Conservation (phyloP, 306 rosid genomes). For the Styphnolobium japonicum region DNA sequence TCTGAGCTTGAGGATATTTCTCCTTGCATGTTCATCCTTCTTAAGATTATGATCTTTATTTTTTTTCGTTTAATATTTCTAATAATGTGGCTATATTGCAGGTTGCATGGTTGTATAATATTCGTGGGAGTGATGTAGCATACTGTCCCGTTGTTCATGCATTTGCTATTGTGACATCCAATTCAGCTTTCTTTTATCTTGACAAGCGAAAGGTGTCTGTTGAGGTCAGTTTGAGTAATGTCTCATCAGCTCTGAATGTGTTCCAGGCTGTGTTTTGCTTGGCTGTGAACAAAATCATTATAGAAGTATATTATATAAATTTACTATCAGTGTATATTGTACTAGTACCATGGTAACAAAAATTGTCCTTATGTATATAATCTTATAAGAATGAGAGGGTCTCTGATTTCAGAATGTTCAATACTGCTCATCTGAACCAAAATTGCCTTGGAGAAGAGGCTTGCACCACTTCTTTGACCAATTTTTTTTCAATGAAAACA, state of each 20-base stretch:
- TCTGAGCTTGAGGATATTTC: neutral
- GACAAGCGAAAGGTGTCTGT: slow-evolving; percentile 74
- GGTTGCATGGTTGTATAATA: slow-evolving; percentile 96
- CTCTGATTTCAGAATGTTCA: neutral
- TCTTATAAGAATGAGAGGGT: neutral
- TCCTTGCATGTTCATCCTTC: slow-evolving; percentile 2
- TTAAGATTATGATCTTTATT: slow-evolving; percentile 7
- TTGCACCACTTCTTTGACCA: no score
- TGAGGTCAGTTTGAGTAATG: slow-evolving; percentile 65
- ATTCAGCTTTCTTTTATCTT: slow-evolving; percentile 74
- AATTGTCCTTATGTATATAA: neutral
- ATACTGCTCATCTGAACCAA: neutral
- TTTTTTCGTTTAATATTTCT: neutral
- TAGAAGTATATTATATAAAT: neutral
- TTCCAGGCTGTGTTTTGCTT: neutral
- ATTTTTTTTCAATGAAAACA: slow-evolving; percentile 8
- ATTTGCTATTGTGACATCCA: slow-evolving; percentile 71
- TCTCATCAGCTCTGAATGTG: slow-evolving; percentile 23
- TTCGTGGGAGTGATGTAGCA: slow-evolving; percentile 93
- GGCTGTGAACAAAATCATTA: neutral
- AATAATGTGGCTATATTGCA: slow-evolving; percentile 35
- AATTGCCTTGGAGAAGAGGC: no score
- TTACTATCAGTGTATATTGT: neutral
- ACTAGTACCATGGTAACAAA: neutral
- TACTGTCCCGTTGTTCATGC: slow-evolving; percentile 94